Conservation (phyloP, 108 stramenopile species). For the Skeletonema marinoi region DNA sequence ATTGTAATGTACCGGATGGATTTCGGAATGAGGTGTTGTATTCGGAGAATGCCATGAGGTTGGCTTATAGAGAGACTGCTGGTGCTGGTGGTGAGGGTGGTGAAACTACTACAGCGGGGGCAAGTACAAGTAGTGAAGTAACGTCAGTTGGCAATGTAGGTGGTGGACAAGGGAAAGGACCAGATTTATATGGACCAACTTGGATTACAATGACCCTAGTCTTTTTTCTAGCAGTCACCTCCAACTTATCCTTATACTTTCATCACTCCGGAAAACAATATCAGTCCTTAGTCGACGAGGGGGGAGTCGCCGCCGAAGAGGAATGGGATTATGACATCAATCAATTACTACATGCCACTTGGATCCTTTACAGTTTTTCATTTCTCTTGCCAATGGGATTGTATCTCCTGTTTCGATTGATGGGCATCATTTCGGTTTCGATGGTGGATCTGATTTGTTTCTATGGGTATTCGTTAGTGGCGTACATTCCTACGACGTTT, state of each 20-base stretch:
- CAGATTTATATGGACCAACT: constrained; percentile 86
- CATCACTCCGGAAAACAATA: constrained; percentile 30
- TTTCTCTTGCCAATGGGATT: constrained; percentile 58
- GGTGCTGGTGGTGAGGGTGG: background rate
- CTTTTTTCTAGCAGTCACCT: constrained; percentile 75
- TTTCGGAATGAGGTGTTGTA: constrained; percentile 74
- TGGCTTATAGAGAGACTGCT: background rate
- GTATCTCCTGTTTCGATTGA: constrained; percentile 57
- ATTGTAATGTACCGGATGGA: constrained; percentile 65
- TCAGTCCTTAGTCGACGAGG: constrained; percentile 12
- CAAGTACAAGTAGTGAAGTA: background rate
- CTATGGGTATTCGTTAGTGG: constrained; percentile 83
- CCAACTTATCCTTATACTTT: constrained; percentile 54
- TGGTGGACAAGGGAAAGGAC: constrained; percentile 53
- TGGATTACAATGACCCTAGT: constrained; percentile 86
- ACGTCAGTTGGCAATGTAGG: background rate
- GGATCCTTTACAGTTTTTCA: constrained; percentile 56
- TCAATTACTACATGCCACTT: constrained; percentile 69
- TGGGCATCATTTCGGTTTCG: constrained; percentile 45
- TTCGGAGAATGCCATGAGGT: constrained; percentile 21
- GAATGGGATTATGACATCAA: constrained; percentile 84
- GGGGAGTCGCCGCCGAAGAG: constrained; percentile 49
- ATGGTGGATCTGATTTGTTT: constrained; percentile 70
- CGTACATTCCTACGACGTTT: constrained; percentile 66
- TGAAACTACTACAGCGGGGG: background rate